Evolutionary conservation across 768 basidiomycete species (phyloP), one percentile per base, ranked within the genome.

Genomic region (Boletus huronensis): DNA sequence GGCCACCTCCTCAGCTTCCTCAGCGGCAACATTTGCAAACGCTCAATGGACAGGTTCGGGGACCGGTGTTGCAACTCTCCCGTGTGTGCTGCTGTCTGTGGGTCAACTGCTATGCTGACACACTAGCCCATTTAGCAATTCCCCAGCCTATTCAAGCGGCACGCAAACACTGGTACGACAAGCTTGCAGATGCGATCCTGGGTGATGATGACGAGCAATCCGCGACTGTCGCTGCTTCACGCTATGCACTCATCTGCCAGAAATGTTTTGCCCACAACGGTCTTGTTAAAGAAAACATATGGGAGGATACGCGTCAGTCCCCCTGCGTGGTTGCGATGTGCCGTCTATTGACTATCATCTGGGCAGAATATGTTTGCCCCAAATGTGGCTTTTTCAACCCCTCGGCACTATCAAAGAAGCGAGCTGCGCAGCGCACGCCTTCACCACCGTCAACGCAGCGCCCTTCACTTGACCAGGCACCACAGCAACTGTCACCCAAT

Each of bases 211-310:
- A 88, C 31, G 64, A 61, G 16, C 59, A 66, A 25, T 73, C 80
- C 5, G 63, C 66, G 11, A 71, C 68, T 26, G 68, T 71, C 44
- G 64, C 75, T 21, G 57, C 80, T 63, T 62, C 76, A 68, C 67
- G 82, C 65, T 96, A 91, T 62, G 93, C 93, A 2, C 79, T 95
- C 46, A 94, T 96, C 44, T 96, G 93, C 71, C 84, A 85, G 60
- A 84, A 83, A 57, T 96, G 93, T 65, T 95, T 89, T 64, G 72
- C 82, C 21, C 93, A 95, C 66, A 96, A 96, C 57, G 93, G 93
- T 3, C 77, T 97, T 3, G 89, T 92, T 10, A 85, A 87, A 63
- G 91, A 92, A 67, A 82, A 77, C 42, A 77, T 85, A 67, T 94
- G 87, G 82, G 85, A 88, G 56, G 84, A 88, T 58, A 81, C 87